Evolutionary conservation across 371 early-diverging fungal species (phyloP), one percentile per base, ranked within the genome.

Genomic region (Blastocladiella emersonii): DNA sequence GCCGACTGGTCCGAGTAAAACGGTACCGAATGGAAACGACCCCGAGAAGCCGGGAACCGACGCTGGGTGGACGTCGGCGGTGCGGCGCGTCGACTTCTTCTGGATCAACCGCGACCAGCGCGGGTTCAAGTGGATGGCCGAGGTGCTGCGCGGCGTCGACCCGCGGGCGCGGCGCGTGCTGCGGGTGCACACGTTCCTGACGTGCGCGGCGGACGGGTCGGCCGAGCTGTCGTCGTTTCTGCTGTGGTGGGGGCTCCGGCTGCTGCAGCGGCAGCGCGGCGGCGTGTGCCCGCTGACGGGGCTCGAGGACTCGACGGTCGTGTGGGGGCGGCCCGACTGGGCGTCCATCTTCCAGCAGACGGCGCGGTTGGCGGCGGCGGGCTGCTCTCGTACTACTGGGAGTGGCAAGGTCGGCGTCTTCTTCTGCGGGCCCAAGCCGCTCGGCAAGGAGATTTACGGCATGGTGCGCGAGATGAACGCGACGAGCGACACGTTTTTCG

Each of bases 391-490:
- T n/a, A n/a, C n/a, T n/a, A n/a, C n/a, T n/a, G 72, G 65, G 23
- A 73, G 66, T 1, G 73, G 72, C 15, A 74, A 78, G 48, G 66
- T 79, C 37, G 81, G 81, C 27, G 79, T 80, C 35, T 76, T 79
- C 63, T 77, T 75, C 68, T 80, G 81, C 61, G 81, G 81, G 7
- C 73, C 82, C 35, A 80, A 81, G 68, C 70, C 69, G 21, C 64
- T 87, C 10, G 27, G 19, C n/a, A 30, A 35, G n/a, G 37, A 61
- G 25, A 3, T 63, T 32, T 62, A 56, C 23, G 32, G 34, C 30
- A 15, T 63, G 27, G 32, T 37, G 10, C 25, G 62, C 7, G 32
- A 63, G 25, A 10, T 3, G 19, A 44, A 44, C 17, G 45, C 45
- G 8, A 12, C 19, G 45, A 3, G 21, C 19, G 3, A 8, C 19